These are phyloP conservation scores for Physcia stellaris DNA, from an alignment of 495 filamentous ascomycete genomes.

Conservation along the genomic window DNA sequence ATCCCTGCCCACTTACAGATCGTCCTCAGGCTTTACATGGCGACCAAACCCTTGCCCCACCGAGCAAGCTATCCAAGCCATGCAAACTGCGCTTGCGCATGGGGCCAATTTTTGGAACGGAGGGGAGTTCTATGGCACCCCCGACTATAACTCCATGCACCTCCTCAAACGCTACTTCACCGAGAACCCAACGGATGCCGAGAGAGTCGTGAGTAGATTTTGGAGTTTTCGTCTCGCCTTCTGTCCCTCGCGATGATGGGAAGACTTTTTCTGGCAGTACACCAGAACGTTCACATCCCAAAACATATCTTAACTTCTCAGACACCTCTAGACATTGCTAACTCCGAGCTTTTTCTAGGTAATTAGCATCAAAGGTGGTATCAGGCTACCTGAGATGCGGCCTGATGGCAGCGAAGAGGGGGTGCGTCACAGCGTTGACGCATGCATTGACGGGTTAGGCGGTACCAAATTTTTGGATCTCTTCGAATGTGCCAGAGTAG, in stretches of 20 bases:
- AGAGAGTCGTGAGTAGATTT: conserved; percentile 46
- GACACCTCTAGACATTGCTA: too few species aligned
- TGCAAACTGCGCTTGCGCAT: conserved; percentile 49
- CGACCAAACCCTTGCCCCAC: conserved; percentile 39
- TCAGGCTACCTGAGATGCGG: conserved; percentile 15
- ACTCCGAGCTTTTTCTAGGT: too few species aligned
- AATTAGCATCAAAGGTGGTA: conserved; percentile 44
- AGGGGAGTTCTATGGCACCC: conserved; percentile 66
- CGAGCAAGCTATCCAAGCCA: conserved; percentile 50
- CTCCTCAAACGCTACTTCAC: conserved; percentile 47
- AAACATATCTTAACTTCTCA: too few species aligned
- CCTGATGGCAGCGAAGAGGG: conserved; percentile 49
- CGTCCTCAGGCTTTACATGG: conserved; percentile 74
- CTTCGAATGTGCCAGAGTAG: conserved; percentile 65
- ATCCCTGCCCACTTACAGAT: too few species aligned
- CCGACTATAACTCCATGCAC: conserved; percentile 49
- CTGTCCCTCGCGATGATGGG: too few species aligned
- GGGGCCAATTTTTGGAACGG: conserved; percentile 72
- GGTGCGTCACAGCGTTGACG: conserved; percentile 53
- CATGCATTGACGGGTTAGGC: conserved; percentile 39
- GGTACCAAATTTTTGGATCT: conserved; percentile 73
- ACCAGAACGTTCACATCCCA: too few species aligned
- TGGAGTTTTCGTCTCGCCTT: too few species aligned
- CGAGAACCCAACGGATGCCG: conserved; percentile 44
- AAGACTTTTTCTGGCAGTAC: too few species aligned